Evolutionary conservation across 192 early-diverging fungal species (phyloP), one percentile per base, ranked within the genome.

Genomic region (Rhizophlyctis rosea): DNA sequence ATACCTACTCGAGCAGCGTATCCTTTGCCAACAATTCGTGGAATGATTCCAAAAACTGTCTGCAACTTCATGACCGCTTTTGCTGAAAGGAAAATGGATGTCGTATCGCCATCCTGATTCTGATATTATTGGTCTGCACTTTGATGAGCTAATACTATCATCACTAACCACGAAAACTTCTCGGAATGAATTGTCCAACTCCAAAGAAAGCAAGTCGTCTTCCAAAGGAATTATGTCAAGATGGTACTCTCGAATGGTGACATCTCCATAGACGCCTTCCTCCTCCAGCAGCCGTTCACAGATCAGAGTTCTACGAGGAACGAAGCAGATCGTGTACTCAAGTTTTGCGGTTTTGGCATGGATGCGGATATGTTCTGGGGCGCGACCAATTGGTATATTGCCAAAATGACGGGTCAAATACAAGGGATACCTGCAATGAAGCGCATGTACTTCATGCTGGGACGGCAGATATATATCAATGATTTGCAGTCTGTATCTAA

Each of bases 201-300:
- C 96, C 63, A 99, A 78, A 34, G 92, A 92, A 13, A 95, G 74
- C 30, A 98, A 57, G 68, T 99, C 94, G 50, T 87, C 84, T 62
- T 96, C 96, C 62, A 96, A 81, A 0, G 93, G 91, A 9, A 99
- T 83, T 57, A 92, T 73, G 59, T 99, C 94, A 76, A 98, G 72
- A 44, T 89, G 85, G 74, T 87, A 95, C 69, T 96, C 91, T 5
- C 90, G 88, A 59, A 98, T 73, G 1, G 81, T 81, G 11, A 97
- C 71, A 52, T 93, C 91, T 23, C 92, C 94, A 74, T 87, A 84
- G 0, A 98, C 91, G 24, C 91, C 93, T 25, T 89, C 88, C 56
- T 97, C 94, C 72, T 95, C 96, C 58, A 97, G 76, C 14, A 96
- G 86, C n/a, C 90, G 86, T 70, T 96, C 92, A 73, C 95, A 96